Percentiles rank a stretch among this genome's conserved stretches.
These are phyloP conservation scores for Fragaria ananassa DNA, from an alignment of 306 rosid species.

Conservation along the genomic window DNA sequence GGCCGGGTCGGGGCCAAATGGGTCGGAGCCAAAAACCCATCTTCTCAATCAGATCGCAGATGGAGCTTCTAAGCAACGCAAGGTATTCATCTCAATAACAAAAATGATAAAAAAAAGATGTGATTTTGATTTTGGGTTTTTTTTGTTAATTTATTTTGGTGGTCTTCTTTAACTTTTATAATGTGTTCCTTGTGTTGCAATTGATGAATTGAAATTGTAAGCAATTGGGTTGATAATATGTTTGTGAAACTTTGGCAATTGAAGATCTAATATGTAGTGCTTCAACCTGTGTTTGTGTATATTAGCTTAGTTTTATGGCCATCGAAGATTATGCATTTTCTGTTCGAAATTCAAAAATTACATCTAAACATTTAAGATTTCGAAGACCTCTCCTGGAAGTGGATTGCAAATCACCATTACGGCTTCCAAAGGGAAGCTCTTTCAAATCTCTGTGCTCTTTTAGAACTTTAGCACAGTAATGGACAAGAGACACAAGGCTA, in stretches of 20 bases:
- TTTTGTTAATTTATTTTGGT: neutral
- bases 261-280: neutral
- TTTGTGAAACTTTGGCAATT: neutral
- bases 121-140: neutral
- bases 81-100: slow-evolving; percentile 36
- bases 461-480: neutral
- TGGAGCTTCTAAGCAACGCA: slow-evolving; percentile 34
- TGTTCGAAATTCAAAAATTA: neutral
- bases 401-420: neutral
- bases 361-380: neutral
- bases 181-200: neutral
- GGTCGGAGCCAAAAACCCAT: slow-evolving; percentile 29
- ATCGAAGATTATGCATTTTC: neutral
- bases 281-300: neutral
- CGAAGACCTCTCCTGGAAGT: neutral
- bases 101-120: neutral
- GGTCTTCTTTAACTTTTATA: neutral
- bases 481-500: neutral
- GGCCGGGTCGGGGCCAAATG: slow-evolving; percentile 19
- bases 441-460: neutral
- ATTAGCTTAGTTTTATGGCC: neutral
- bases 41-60: slow-evolving; percentile 39
- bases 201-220: slow-evolving; percentile 5
- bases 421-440: neutral
- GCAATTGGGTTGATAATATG: neutral